A percentile compares a stretch with the other conserved stretches of the same genome.
These are phyloP conservation scores for Coemansia sp. DNA, from an alignment of 192 early-diverging fungal genomes.

Conservation along the genomic window DNA sequence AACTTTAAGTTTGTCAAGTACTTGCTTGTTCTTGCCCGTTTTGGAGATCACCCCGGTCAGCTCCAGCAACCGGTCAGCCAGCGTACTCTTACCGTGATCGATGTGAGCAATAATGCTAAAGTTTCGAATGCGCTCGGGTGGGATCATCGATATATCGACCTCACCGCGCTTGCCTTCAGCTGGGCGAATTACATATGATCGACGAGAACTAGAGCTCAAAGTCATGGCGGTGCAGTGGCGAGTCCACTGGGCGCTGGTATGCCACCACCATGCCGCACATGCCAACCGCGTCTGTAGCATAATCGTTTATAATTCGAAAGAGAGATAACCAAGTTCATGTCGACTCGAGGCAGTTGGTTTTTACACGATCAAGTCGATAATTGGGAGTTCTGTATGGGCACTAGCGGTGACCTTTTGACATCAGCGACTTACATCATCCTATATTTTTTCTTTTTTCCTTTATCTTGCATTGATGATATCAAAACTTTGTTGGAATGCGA, in stretches of 20 bases:
- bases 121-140: conserved; percentile 86
- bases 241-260: not conserved
- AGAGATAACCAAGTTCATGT: not conserved
- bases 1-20: conserved; percentile 94
- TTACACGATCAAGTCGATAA: not conserved
- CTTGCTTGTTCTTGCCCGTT: conserved; percentile 76
- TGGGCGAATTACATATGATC: not conserved
- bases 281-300: conserved; percentile 16
- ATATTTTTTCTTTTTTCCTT: not conserved
- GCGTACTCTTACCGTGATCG: conserved; percentile 88
- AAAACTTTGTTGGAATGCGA: not conserved
- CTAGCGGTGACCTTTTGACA: too few species aligned
- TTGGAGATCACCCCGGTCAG: conserved; percentile 82
- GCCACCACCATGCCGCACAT: conserved; percentile 1
- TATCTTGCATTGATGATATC: not conserved
- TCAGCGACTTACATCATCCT: too few species aligned
- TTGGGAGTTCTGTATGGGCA: too few species aligned
- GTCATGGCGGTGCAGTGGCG: not conserved
- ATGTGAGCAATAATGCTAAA: conserved; percentile 90
- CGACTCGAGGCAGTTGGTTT: not conserved
- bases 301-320: not conserved
- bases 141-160: conserved; percentile 66
- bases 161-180: conserved; percentile 26
- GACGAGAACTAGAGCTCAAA: not conserved
- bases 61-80: conserved; percentile 94